Percentiles rank a stretch among this genome's conserved stretches.
Conservation (phyloP, 352 stramenopile species). For the Pythium coloratum region DNA sequence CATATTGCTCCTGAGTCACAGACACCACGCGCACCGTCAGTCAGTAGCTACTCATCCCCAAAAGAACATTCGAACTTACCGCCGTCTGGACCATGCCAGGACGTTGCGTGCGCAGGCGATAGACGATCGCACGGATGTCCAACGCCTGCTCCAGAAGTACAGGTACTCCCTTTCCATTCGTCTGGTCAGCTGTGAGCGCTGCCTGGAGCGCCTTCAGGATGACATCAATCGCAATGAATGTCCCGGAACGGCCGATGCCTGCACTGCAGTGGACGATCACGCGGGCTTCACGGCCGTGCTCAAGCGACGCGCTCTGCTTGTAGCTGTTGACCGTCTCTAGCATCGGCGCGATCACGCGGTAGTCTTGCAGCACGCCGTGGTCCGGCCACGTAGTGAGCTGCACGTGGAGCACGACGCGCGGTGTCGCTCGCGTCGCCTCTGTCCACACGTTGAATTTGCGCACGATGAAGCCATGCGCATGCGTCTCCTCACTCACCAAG, state of each 20-base stretch:
- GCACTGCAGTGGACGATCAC: slow-evolving; percentile 82
- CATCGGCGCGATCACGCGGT: slow-evolving; percentile 69
- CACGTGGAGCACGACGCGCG: slow-evolving; percentile 61
- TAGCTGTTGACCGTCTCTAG: slow-evolving; percentile 66
- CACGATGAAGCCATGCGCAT: slow-evolving; percentile 43
- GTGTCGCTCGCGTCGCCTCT: slow-evolving; percentile 24
- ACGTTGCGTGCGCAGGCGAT: slow-evolving; percentile 64
- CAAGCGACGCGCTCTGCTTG: slow-evolving; percentile 28
- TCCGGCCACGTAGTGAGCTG: slow-evolving; percentile 82
- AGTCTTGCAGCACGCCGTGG: slow-evolving; percentile 75
- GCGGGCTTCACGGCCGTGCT: slow-evolving; percentile 29
- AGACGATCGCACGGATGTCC: slow-evolving; percentile 57
- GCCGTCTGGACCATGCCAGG: slow-evolving; percentile 83
- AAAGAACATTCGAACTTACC: slow-evolving; percentile 36
- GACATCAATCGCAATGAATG: slow-evolving; percentile 85
- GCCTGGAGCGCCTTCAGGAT: slow-evolving; percentile 56
- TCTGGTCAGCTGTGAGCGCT: slow-evolving; percentile 22
- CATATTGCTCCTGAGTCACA: slow-evolving; percentile 68
- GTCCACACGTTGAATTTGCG: slow-evolving; percentile 57
- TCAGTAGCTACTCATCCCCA: not conserved
- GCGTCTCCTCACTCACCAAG: slow-evolving; percentile 43
- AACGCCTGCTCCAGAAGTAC: slow-evolving; percentile 41
- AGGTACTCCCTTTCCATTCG: slow-evolving; percentile 18
- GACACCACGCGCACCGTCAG: not conserved
- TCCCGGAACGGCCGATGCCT: slow-evolving; percentile 76